A percentile compares a stretch with the other conserved stretches of the same genome.
Evolutionary conservation across 2,329 filamentous ascomycete species (phyloP).

Genomic region (Apiospora hydei): DNA sequence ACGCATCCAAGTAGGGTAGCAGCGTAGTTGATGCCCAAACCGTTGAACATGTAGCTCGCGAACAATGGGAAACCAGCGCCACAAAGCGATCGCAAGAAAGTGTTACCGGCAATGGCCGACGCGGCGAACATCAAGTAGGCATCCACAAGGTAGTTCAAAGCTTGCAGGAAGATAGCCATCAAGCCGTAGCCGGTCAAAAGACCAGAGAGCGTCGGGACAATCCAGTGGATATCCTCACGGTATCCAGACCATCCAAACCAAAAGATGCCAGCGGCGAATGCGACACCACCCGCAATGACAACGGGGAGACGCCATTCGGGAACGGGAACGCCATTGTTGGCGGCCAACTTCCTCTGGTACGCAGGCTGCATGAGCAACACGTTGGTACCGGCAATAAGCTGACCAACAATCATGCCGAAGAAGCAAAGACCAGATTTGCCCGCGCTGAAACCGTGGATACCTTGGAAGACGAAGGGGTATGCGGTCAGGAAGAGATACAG

Average conservation of each 20-base stretch:
- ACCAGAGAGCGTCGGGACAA: slow-evolving; percentile 67
- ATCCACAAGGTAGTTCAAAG: slow-evolving; percentile 83
- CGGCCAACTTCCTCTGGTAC: slow-evolving; percentile 73
- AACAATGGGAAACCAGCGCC: slow-evolving; percentile 85
- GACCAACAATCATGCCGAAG: slow-evolving; percentile 82
- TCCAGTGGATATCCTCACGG: slow-evolving; percentile 65
- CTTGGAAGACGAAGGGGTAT: slow-evolving; percentile 81
- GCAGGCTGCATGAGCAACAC: slow-evolving; percentile 70
- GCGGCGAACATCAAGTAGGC: slow-evolving; percentile 77
- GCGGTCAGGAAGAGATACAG: slow-evolving; percentile 88
- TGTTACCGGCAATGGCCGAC: slow-evolving; percentile 83
- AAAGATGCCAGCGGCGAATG: slow-evolving; percentile 72
- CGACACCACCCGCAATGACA: slow-evolving; percentile 64
- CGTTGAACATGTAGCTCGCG: slow-evolving; percentile 72
- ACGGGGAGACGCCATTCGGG: slow-evolving; percentile 73
- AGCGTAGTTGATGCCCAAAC: slow-evolving; percentile 68
- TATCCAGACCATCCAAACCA: slow-evolving; percentile 81
- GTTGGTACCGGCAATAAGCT: slow-evolving; percentile 70
- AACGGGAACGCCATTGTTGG: slow-evolving; percentile 70
- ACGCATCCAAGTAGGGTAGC: slow-evolving; percentile 68
- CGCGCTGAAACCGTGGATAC: slow-evolving; percentile 71
- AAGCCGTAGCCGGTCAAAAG: slow-evolving; percentile 76
- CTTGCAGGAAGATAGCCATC: slow-evolving; percentile 82
- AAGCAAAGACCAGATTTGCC: slow-evolving; percentile 81
- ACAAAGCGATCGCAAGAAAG: slow-evolving; percentile 78